Evolutionary conservation across 129 eudicot genomes (phyloP).

Genomic region (Centella asiatica): DNA sequence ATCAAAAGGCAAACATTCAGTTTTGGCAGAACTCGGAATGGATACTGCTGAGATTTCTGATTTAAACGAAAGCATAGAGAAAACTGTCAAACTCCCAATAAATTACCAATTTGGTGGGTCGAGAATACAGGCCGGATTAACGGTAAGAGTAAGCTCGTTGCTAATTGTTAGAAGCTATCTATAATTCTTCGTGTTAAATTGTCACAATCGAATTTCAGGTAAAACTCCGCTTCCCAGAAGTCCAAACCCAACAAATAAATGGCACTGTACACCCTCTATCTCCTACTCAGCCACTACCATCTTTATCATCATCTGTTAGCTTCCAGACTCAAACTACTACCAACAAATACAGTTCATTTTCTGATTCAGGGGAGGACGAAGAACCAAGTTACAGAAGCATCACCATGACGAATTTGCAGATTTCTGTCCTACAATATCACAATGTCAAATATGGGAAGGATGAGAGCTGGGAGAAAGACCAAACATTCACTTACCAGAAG

Average conservation of each 20-base stretch:
- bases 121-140: constrained; percentile 31
- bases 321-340: constrained; percentile 29
- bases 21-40: constrained; percentile 28
- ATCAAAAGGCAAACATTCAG: constrained; percentile 23
- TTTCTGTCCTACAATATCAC: constrained; percentile 23
- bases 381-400: constrained; percentile 36
- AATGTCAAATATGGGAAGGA: constrained; percentile 16
- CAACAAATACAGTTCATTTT: constrained; percentile 23
- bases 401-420: constrained; percentile 19
- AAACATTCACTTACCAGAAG: constrained; percentile 8
- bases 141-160: constrained; percentile 17
- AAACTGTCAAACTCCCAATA: constrained; percentile 34
- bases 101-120: constrained; percentile 29
- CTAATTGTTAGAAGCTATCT: not conserved
- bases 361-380: constrained; percentile 36
- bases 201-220: constrained; percentile 32
- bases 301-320: constrained; percentile 35
- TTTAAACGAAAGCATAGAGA: constrained; percentile 19
- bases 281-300: constrained; percentile 39
- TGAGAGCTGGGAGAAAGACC: constrained; percentile 17
- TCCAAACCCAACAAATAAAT: constrained; percentile 20
- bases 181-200: not conserved
- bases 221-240: constrained; percentile 31
- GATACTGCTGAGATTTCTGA: constrained; percentile 25
- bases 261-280: constrained; percentile 47